Evolutionary conservation across 192 early-diverging fungal genomes (phyloP).

Genomic region (Podila horticola): DNA sequence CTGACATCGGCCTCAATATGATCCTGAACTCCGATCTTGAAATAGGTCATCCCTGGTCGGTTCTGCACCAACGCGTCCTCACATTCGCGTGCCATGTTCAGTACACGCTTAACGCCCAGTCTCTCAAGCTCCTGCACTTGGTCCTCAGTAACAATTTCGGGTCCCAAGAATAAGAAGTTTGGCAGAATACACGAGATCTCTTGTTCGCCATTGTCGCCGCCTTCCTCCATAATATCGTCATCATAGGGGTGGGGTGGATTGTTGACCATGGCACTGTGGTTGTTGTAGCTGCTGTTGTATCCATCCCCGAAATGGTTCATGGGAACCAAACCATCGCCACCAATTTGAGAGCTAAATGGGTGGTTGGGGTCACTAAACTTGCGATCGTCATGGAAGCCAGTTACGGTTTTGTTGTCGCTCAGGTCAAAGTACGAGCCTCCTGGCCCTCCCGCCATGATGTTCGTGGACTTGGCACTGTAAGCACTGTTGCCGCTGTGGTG

Average conservation of each 20-base stretch:
- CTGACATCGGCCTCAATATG: slow-evolving; percentile 74
- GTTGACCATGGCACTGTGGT: not conserved
- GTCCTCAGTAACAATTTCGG: slow-evolving; percentile 67
- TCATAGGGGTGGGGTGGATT: slow-evolving; percentile 4
- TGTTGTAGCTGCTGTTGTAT: not conserved
- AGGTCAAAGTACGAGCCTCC: not conserved
- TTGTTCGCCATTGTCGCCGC: slow-evolving; percentile 34
- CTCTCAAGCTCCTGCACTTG: slow-evolving; percentile 62
- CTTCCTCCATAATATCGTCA: slow-evolving; percentile 7
- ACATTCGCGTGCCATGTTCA: slow-evolving; percentile 87
- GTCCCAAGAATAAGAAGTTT: slow-evolving; percentile 72
- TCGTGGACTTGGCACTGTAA: not conserved
- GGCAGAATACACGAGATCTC: slow-evolving; percentile 67
- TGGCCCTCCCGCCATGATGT: not conserved
- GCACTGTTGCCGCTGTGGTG: slow-evolving; percentile 10
- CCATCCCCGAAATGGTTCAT: not conserved
- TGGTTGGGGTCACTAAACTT: not conserved
- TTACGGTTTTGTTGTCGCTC: not conserved
- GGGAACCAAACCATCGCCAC: not conserved
- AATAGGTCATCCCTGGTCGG: slow-evolving; percentile 52
- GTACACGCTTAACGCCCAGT: slow-evolving; percentile 70
- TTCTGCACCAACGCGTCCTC: slow-evolving; percentile 57
- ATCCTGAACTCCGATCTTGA: slow-evolving; percentile 67
- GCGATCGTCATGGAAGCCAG: not conserved
- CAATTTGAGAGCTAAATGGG: not conserved